Base-by-base conservation (phyloP, 768 basidiomycete species). In the Tylopilus plumbeoviolaceoides region DNA sequence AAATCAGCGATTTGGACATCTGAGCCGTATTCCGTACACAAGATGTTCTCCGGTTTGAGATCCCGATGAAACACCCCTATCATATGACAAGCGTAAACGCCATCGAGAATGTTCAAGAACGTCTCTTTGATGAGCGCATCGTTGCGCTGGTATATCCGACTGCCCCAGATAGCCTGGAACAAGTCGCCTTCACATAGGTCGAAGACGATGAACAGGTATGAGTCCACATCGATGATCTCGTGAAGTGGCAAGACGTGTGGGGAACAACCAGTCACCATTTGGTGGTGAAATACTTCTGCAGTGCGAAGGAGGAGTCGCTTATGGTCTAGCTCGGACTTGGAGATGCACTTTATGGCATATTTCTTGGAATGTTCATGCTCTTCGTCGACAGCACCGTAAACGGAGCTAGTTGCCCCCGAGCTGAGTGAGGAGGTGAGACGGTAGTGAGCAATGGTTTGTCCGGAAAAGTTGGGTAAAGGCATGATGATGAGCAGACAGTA, bases 41-140 rank as follows among this genome's bases (percentile, higher is more conserved):
- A 71, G 25, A 91, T 76, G 65, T 86, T 91, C 66, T 92, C 91
- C 1, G 91, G 91, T 68, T 94, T 93, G 62, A 95, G 78, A 62
- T 93, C 90, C 23, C 91, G 86, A 70, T 94, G 92, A 63, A 79
- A 91, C 56, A 94, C 81, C 10, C 83, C 80, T 39, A 75, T 73
- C 39, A 72, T 66, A 61, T 94, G 90, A 62, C 87, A 90, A 64
- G 85, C 77, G 45, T 85, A 77, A 40, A 94, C 80, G 1, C 87
- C 87, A 57, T 91, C 87, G 47, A 94, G 71, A 46, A 95, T 80
- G 63, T 92, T 85, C n/a, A 89, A 57, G 68, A 90, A 92, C 35
- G 83, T 78, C 28, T 69, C 65, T 64, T 79, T 85, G 73, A 91
- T 81, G 56, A 86, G 77, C 5, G 67, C 65, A 55, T 81, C 79